Evolutionary conservation across 768 basidiomycete genomes (phyloP).

Genomic region (Leccinum broughii): DNA sequence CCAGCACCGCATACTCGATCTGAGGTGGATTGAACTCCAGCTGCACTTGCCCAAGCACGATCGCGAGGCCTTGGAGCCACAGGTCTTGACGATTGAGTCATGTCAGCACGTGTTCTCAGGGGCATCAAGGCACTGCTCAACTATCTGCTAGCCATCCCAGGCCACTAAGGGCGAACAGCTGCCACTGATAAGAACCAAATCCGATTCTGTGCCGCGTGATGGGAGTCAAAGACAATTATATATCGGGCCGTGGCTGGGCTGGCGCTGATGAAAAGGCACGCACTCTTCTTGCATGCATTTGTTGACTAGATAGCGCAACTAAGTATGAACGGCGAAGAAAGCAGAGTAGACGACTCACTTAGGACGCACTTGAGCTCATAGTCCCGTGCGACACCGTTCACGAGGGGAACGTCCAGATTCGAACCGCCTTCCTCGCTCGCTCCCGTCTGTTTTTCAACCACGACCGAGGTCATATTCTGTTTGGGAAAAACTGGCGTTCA

Average conservation of each 20-base stretch:
- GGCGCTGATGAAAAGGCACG: slow-evolving; percentile 13
- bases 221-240: not conserved
- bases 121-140: slow-evolving; percentile 23
- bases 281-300: slow-evolving; percentile 48
- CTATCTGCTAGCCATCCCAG: slow-evolving; percentile 53
- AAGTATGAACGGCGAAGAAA: not conserved
- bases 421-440: slow-evolving; percentile 17
- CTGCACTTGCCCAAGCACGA: slow-evolving; percentile 45
- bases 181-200: slow-evolving; percentile 49
- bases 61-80: slow-evolving; percentile 50
- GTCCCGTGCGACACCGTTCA: slow-evolving; percentile 31
- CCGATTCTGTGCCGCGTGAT: slow-evolving; percentile 40
- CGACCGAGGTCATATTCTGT: slow-evolving; percentile 6
- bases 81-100: slow-evolving; percentile 11
- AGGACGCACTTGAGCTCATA: slow-evolving; percentile 38
- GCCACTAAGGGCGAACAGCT: slow-evolving; percentile 48
- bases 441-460: slow-evolving; percentile 19
- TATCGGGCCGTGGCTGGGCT: not conserved
- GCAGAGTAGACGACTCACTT: slow-evolving; percentile 18
- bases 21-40: slow-evolving; percentile 43
- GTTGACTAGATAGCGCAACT: slow-evolving; percentile 37
- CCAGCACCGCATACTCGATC: slow-evolving; percentile 47
- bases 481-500: not conserved
- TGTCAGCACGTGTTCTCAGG: slow-evolving; percentile 25
- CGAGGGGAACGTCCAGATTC: slow-evolving; percentile 1